phyloP scores from a whole-genome alignment of 129 eudicot genomes.

The Flaveria ramosissima region DNA sequence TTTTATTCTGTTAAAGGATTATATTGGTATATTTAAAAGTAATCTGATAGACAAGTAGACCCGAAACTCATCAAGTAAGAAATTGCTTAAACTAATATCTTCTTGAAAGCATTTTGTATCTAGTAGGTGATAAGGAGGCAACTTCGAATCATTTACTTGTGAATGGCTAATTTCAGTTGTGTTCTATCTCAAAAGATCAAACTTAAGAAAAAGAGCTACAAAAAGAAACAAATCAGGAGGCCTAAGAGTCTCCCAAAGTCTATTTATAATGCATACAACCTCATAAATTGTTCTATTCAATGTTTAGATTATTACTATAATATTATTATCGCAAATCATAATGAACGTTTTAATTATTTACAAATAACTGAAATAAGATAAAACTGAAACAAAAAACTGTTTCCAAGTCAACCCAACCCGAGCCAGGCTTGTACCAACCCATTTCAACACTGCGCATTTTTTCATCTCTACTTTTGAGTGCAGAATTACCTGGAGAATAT shows the following conservation, averaged over 20 bases:
- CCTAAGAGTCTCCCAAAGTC: background rate
- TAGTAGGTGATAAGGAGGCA: conserved; percentile 10
- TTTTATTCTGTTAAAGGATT: conserved; percentile 4
- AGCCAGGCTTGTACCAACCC: background rate
- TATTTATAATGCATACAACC: conserved; percentile 11
- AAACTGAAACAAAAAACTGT: background rate
- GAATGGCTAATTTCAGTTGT: background rate
- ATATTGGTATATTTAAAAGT: background rate
- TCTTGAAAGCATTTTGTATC: conserved; percentile 10
- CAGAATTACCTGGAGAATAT: conserved; percentile 73
- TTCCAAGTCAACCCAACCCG: conserved; percentile 7
- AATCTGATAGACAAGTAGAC: background rate
- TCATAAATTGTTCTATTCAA: background rate
- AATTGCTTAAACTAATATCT: conserved; percentile 14
- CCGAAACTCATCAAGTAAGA: conserved; percentile 3
- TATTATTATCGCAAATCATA: background rate
- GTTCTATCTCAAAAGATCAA: conserved; percentile 8
- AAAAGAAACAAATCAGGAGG: background rate
- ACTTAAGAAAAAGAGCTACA: background rate
- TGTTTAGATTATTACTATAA: background rate
- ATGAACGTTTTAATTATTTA: background rate
- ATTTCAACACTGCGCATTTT: background rate
- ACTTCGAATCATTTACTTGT: conserved; percentile 5
- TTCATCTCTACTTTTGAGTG: background rate
- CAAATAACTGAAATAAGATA: background rate